phyloP scores from a whole-genome alignment of 257 asterid species.

The Przewalskia tangutica region DNA sequence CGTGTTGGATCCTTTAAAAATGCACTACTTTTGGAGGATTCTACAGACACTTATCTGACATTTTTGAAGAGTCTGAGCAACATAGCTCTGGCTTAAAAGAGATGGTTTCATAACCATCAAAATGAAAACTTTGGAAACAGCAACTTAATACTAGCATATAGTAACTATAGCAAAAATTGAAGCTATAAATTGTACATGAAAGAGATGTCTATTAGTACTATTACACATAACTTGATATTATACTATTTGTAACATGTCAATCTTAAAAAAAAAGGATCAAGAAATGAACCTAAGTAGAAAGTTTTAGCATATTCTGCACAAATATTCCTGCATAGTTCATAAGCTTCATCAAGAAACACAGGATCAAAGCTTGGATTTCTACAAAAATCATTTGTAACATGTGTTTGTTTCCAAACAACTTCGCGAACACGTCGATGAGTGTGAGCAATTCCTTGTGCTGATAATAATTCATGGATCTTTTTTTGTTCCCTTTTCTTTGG shows the following conservation, averaged over 20 bases:
- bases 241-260: too few species aligned
- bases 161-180: not conserved
- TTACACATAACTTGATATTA: too few species aligned
- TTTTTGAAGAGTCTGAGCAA: not conserved
- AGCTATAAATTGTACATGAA: not conserved
- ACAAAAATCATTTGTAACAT: constrained; percentile 3
- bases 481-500: constrained; percentile 22
- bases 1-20: not conserved
- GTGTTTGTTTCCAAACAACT: constrained; percentile 49
- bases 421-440: constrained; percentile 36
- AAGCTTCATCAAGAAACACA: constrained; percentile 57
- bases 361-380: constrained; percentile 33
- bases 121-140: not conserved
- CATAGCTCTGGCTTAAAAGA: not conserved
- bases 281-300: constrained; percentile 49
- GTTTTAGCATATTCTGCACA: constrained; percentile 86
- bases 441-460: constrained; percentile 31
- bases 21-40: not conserved
- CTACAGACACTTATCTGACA: not conserved
- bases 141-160: not conserved
- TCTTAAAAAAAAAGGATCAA: not conserved
- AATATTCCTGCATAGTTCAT: constrained; percentile 55
- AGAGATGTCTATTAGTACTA: too few species aligned
- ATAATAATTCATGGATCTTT: constrained; percentile 23
- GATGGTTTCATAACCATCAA: not conserved